Conservation (phyloP, 805 yeast species). For the Helenozyma rhizophorensis region DNA sequence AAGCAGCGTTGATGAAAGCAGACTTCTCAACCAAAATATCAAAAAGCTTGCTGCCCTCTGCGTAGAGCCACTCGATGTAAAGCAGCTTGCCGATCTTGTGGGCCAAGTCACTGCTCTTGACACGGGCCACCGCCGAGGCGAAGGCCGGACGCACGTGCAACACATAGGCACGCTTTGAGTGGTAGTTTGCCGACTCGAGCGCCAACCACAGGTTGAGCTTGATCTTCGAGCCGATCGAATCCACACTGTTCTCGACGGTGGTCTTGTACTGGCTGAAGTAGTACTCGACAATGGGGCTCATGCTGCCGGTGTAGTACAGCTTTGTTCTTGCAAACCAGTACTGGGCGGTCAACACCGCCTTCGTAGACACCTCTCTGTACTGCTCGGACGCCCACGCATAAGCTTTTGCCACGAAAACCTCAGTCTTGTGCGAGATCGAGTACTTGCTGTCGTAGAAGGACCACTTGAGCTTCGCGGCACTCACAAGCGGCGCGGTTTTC, state of each 20-base stretch:
- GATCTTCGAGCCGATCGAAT: constrained; percentile 1
- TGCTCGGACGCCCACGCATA: background rate
- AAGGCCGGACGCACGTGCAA: constrained; percentile 1
- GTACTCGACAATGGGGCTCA: constrained; percentile 10
- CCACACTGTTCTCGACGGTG: constrained; percentile 6
- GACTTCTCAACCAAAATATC: constrained; percentile 7
- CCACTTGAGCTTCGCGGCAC: background rate
- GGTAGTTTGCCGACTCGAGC: background rate
- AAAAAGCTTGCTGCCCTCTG: constrained; percentile 1
- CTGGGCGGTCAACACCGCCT: too few relatives aligned
- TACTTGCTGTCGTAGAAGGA: constrained; percentile 4
- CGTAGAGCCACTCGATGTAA: constrained; percentile 1
- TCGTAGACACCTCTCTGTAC: background rate
- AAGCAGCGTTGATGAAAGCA: constrained; percentile 2
- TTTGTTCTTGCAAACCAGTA: constrained; percentile 1
- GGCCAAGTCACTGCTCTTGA: background rate
- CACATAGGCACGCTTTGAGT: constrained; percentile 1
- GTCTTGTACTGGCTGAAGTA: constrained; percentile 8
- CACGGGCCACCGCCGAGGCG: background rate
- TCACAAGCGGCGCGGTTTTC: background rate
- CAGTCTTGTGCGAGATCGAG: constrained; percentile 2
- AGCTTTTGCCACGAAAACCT: background rate
- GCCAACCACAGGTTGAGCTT: constrained; percentile 2
- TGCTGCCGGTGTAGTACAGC: constrained; percentile 4
- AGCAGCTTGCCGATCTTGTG: background rate